phyloP scores from a whole-genome alignment of 1,139 yeast species.

The Geotrichum phurueaensis region DNA sequence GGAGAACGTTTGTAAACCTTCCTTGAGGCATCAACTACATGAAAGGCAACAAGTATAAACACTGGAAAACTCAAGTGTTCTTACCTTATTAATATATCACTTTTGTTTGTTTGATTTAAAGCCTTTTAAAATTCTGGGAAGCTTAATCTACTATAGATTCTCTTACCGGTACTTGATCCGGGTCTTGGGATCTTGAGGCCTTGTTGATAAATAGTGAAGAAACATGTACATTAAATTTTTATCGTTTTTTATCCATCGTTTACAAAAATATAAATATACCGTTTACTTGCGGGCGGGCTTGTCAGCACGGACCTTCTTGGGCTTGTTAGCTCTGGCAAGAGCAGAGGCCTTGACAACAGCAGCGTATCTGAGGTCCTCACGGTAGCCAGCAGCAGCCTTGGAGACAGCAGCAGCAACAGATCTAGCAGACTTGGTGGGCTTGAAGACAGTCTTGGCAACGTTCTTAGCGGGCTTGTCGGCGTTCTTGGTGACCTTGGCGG shows the following conservation, averaged over 20 bases:
- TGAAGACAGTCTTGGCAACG: constrained; percentile 37
- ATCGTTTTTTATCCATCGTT: neutral
- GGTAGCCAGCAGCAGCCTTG: constrained; percentile 43
- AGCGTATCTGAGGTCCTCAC: constrained; percentile 43
- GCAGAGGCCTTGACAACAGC: constrained; percentile 45
- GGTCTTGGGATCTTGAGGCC: too few species aligned
- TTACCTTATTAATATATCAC: too few species aligned
- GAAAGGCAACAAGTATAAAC: too few species aligned
- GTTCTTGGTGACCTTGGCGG: constrained; percentile 40
- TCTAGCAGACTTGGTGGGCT: constrained; percentile 41
- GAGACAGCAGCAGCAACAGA: constrained; percentile 42
- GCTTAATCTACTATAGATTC: too few species aligned
- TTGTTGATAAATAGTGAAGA: neutral
- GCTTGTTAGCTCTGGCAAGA: constrained; percentile 38
- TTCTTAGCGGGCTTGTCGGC: constrained; percentile 42
- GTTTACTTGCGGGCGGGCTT: constrained; percentile 20
- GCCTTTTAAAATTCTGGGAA: too few species aligned
- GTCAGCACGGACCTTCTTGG: constrained; percentile 36
- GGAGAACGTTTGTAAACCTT: neutral
- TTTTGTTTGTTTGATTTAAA: too few species aligned
- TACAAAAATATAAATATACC: neutral
- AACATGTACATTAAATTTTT: neutral
- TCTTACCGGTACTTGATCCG: too few species aligned
- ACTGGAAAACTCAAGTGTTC: too few species aligned
- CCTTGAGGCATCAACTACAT: too few species aligned